Conservation (phyloP, 768 basidiomycete species). For the Amanita rimosa region DNA sequence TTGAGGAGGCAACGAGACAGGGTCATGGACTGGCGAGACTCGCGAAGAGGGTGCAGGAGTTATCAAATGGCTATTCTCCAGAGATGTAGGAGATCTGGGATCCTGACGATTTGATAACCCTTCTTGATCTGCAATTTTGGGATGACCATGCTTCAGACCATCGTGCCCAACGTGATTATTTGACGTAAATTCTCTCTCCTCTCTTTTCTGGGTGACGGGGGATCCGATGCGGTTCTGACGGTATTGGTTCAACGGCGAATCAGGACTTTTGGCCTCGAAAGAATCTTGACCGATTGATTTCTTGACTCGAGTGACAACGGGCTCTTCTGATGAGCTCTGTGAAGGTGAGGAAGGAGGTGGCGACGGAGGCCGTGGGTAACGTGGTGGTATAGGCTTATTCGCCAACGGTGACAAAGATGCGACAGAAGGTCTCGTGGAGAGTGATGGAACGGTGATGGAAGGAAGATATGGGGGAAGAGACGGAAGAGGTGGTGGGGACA, state of each 20-base stretch:
- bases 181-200: slow-evolving; percentile 1
- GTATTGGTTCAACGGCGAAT: not conserved
- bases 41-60: slow-evolving; percentile 1
- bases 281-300: not conserved
- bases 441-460: not conserved
- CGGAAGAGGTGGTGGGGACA: not conserved
- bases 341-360: slow-evolving; percentile 34
- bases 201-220: slow-evolving; percentile 12
- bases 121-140: not conserved
- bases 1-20: not conserved
- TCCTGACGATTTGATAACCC: not conserved
- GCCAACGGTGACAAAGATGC: slow-evolving; percentile 36
- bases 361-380: slow-evolving; percentile 35
- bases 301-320: slow-evolving; percentile 1
- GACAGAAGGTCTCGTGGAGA: slow-evolving; percentile 11
- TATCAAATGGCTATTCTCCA: not conserved
- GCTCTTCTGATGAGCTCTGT: slow-evolving; percentile 28
- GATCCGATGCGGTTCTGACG: slow-evolving; percentile 18
- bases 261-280: not conserved
- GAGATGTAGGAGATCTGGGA: not conserved
- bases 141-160: not conserved
- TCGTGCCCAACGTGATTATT: not conserved
- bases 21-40: not conserved
- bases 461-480: no score
- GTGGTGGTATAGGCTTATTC: slow-evolving; percentile 51